These are phyloP conservation scores for Pseudogymnoascus sp. DNA, from an alignment of 2,329 filamentous ascomycete species.

Conservation along the genomic window DNA sequence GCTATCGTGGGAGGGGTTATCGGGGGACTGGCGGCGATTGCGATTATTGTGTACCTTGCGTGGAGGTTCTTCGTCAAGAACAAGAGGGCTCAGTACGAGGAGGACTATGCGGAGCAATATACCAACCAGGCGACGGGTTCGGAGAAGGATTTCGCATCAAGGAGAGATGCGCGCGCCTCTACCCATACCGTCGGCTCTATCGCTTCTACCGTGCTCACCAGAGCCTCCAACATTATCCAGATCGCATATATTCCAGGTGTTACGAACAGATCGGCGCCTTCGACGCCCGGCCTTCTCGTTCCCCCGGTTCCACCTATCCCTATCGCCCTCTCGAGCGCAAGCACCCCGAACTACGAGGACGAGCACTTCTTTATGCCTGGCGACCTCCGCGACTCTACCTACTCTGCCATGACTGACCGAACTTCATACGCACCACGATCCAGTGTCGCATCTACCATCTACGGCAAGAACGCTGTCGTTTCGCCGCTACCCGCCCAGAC, in stretches of 20 bases:
- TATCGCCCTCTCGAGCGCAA: slow-evolving; percentile 48
- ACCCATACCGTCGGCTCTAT: slow-evolving; percentile 85
- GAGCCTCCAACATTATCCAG: slow-evolving; percentile 97
- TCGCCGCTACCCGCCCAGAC: slow-evolving; percentile 73
- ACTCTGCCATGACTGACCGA: slow-evolving; percentile 63
- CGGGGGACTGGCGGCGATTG: slow-evolving; percentile 70
- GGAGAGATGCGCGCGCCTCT: slow-evolving; percentile 59
- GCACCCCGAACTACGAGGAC: slow-evolving; percentile 57
- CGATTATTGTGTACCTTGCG: slow-evolving; percentile 67
- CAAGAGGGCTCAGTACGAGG: slow-evolving; percentile 59
- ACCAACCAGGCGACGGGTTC: slow-evolving; percentile 43
- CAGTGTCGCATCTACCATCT: slow-evolving; percentile 87
- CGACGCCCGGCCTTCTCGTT: slow-evolving; percentile 72
- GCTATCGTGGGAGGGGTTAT: slow-evolving; percentile 89
- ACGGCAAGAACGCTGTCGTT: slow-evolving; percentile 82
- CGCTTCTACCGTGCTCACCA: slow-evolving; percentile 88
- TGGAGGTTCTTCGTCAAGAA: slow-evolving; percentile 85
- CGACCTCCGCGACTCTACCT: slow-evolving; percentile 84
- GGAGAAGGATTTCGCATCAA: slow-evolving; percentile 45
- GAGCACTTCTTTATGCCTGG: slow-evolving; percentile 91
- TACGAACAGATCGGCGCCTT: slow-evolving; percentile 79
- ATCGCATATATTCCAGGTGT: slow-evolving; percentile 98
- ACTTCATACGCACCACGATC: slow-evolving; percentile 53
- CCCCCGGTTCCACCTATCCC: slow-evolving; percentile 94
- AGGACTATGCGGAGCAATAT: slow-evolving; percentile 45